These are phyloP conservation scores for Cucurbita argyrosperma DNA, from an alignment of 306 rosid species.

Conservation along the genomic window DNA sequence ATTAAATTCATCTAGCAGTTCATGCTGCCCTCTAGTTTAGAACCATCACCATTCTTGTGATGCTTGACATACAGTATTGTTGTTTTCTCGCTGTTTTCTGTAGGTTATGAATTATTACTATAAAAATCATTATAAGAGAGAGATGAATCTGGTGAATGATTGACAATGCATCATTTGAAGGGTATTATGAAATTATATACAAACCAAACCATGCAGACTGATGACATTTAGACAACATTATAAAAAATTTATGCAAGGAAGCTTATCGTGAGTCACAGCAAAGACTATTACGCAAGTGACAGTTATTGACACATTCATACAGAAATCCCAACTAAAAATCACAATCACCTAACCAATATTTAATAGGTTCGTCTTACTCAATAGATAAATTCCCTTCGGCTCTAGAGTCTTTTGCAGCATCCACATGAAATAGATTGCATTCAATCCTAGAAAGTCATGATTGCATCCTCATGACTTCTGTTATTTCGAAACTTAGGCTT, in stretches of 20 bases:
- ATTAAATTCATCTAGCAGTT: constrained; percentile 9
- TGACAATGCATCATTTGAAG: not conserved
- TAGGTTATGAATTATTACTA: not conserved
- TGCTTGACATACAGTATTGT: not conserved
- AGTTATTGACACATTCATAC: not conserved
- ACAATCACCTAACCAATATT: not conserved
- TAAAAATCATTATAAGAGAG: not conserved
- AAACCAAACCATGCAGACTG: not conserved
- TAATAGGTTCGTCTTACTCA: not conserved
- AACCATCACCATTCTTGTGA: not conserved
- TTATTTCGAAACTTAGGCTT: not conserved
- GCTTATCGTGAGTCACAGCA: not conserved
- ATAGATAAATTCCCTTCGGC: not conserved
- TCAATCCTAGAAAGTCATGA: no score
- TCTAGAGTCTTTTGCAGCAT: not conserved
- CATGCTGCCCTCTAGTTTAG: not conserved
- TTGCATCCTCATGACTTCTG: not conserved
- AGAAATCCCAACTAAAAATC: not conserved
- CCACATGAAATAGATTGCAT: not conserved
- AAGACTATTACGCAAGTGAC: not conserved
- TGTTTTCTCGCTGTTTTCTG: not conserved
- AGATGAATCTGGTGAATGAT: not conserved
- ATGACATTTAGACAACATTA: not conserved
- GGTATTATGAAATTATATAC: not conserved
- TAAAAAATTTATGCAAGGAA: not conserved